These are phyloP conservation scores for Cyclotella choctawhatcheeana DNA, from an alignment of 108 stramenopile species.

Conservation along the genomic window DNA sequence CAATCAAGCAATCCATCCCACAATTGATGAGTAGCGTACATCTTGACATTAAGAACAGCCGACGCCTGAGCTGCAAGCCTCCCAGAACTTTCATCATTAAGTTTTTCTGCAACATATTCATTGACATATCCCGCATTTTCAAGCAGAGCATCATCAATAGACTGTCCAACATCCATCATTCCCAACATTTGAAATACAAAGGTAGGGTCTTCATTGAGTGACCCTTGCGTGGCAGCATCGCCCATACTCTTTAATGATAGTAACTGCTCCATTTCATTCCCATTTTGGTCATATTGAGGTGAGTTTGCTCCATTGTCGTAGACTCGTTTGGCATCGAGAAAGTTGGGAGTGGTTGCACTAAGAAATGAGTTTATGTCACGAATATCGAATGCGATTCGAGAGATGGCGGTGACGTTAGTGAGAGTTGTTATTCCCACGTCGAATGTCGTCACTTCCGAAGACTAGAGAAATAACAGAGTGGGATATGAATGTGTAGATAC, in stretches of 20 bases:
- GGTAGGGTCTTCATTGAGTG: conserved; percentile 43
- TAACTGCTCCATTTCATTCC: conserved; percentile 30
- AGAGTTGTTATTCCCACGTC: conserved; percentile 77
- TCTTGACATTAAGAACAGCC: conserved; percentile 64
- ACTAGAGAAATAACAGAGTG: neutral
- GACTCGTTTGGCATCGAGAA: conserved; percentile 53
- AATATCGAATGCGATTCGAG: conserved; percentile 69
- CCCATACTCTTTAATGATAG: conserved; percentile 50
- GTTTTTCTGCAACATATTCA: conserved; percentile 47
- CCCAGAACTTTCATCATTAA: conserved; percentile 41
- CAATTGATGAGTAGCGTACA: conserved; percentile 74
- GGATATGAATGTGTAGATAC: too few relatives aligned
- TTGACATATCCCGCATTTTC: conserved; percentile 63
- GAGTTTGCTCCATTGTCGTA: conserved; percentile 68
- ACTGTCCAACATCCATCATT: conserved; percentile 42
- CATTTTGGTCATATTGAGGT: conserved; percentile 38
- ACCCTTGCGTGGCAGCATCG: conserved; percentile 5
- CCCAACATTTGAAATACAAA: conserved; percentile 79
- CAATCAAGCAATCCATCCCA: conserved; percentile 67
- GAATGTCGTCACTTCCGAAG: conserved; percentile 43
- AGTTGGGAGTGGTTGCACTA: conserved; percentile 9
- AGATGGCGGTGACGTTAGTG: conserved; percentile 66
- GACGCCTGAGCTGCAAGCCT: conserved; percentile 56
- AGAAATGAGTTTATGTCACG: conserved; percentile 61
- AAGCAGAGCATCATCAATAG: conserved; percentile 23